Conservation (phyloP, 2,329 filamentous ascomycete species). For the Anthostomella pinea region DNA sequence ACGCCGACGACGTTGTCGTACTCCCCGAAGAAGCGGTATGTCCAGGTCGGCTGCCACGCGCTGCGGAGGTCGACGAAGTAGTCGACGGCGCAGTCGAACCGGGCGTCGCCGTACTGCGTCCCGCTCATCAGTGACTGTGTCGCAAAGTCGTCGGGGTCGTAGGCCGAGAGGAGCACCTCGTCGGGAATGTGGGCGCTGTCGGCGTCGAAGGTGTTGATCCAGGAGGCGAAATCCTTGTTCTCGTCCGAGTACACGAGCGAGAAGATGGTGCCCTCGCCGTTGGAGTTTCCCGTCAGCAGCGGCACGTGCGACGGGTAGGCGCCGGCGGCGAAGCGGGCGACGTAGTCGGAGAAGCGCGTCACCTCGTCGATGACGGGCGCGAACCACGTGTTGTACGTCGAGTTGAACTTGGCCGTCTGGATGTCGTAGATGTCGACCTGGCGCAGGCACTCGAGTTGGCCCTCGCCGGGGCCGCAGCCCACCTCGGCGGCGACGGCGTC, state of each 20-base stretch:
- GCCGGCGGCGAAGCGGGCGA: conserved; percentile 22
- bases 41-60: conserved; percentile 37
- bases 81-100: conserved; percentile 42
- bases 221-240: conserved; percentile 29
- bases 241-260: conserved; percentile 33
- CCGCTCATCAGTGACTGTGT: conserved; percentile 40
- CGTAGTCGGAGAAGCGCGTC: conserved; percentile 34
- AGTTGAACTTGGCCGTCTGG: conserved; percentile 33
- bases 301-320: conserved; percentile 35
- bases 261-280: conserved; percentile 38
- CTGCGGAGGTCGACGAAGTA: conserved; percentile 39
- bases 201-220: conserved; percentile 37
- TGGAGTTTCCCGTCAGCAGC: conserved; percentile 34
- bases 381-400: conserved; percentile 41
- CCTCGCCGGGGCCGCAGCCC: conserved; percentile 31
- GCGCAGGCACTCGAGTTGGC: conserved; percentile 39
- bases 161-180: conserved; percentile 30
- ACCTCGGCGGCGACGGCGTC: conserved; percentile 36
- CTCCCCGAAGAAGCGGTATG: conserved; percentile 41
- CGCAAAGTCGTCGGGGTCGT: conserved; percentile 34
- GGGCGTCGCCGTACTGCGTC: conserved; percentile 42
- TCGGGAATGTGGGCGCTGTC: conserved; percentile 38
- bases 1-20: conserved; percentile 39
- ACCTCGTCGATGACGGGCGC: conserved; percentile 36
- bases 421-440: conserved; percentile 28